These are phyloP conservation scores for Ogataea sp. DNA, from an alignment of 805 yeast species.

Conservation along the genomic window DNA sequence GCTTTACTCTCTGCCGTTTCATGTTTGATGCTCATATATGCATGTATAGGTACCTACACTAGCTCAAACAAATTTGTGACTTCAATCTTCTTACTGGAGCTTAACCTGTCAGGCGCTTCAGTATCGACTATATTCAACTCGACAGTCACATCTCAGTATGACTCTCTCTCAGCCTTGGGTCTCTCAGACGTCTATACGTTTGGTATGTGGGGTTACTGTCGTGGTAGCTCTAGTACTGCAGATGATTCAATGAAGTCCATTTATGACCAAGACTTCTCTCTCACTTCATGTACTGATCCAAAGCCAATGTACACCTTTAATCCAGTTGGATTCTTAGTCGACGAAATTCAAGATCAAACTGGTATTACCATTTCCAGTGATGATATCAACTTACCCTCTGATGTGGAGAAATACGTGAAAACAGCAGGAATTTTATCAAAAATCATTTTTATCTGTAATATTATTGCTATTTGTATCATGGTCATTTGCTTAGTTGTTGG, in stretches of 20 bases:
- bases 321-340: slow-evolving; percentile 28
- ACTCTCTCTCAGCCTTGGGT: slow-evolving; percentile 22
- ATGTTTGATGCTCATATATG: slow-evolving; percentile 37
- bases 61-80: slow-evolving; percentile 32
- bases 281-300: slow-evolving; percentile 42
- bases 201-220: slow-evolving; percentile 62
- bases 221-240: slow-evolving; percentile 24
- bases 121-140: slow-evolving; percentile 7
- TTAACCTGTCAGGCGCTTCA: slow-evolving; percentile 30
- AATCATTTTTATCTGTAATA: slow-evolving; percentile 50
- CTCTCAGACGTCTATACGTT: slow-evolving; percentile 41
- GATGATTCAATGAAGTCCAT: slow-evolving; percentile 7
- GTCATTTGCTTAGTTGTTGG: slow-evolving; percentile 34
- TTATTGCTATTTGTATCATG: slow-evolving; percentile 39
- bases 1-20: slow-evolving; percentile 31
- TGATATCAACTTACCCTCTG: slow-evolving; percentile 44
- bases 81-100: slow-evolving; percentile 38
- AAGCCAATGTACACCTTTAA: slow-evolving; percentile 49
- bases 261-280: slow-evolving; percentile 23
- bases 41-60: slow-evolving; percentile 47
- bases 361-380: slow-evolving; percentile 8
- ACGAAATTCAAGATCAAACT: slow-evolving; percentile 4
- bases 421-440: slow-evolving; percentile 40
- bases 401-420: slow-evolving; percentile 36
- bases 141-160: background rate